These are phyloP conservation scores for Penicillium tannophilum DNA, from an alignment of 495 filamentous ascomycete species.

Conservation along the genomic window DNA sequence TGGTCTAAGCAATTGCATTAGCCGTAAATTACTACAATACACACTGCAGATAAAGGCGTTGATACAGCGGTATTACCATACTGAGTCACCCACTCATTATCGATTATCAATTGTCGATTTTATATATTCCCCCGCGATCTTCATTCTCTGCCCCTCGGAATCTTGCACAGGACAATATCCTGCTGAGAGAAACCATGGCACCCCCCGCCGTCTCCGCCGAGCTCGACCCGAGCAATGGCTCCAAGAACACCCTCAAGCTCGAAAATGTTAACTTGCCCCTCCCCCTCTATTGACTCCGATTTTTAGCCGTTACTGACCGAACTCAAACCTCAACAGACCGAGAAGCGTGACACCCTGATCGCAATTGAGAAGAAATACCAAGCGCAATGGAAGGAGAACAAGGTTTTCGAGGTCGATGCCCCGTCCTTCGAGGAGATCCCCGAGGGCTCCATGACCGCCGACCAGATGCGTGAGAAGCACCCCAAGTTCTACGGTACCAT, in stretches of 20 bases:
- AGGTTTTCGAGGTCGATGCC: conserved; percentile 82
- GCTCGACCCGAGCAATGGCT: conserved; percentile 61
- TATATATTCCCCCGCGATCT: conserved; percentile 36
- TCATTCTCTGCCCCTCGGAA: conserved; percentile 25
- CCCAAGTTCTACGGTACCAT: conserved; percentile 95
- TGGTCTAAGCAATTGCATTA: neutral
- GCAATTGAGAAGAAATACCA: conserved; percentile 93
- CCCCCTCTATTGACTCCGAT: conserved; percentile 27
- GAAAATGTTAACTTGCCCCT: conserved; percentile 61
- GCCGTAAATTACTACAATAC: neutral
- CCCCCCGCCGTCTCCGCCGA: conserved; percentile 56
- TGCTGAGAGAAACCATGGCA: conserved; percentile 47
- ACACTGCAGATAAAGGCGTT: conserved; percentile 5
- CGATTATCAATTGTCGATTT: conserved; percentile 10
- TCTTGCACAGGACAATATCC: conserved; percentile 31
- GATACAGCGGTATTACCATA: conserved; percentile 22
- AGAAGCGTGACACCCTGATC: conserved; percentile 88
- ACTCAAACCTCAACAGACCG: conserved; percentile 58
- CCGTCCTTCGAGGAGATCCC: conserved; percentile 76
- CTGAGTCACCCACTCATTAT: conserved; percentile 19
- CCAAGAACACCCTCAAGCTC: conserved; percentile 71
- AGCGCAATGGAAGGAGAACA: conserved; percentile 74
- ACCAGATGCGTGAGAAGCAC: conserved; percentile 73
- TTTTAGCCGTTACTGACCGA: conserved; percentile 24
- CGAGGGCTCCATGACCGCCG: conserved; percentile 64